phyloP scores from a whole-genome alignment of 768 basidiomycete species.

The Strobilomyces echinocephalus region DNA sequence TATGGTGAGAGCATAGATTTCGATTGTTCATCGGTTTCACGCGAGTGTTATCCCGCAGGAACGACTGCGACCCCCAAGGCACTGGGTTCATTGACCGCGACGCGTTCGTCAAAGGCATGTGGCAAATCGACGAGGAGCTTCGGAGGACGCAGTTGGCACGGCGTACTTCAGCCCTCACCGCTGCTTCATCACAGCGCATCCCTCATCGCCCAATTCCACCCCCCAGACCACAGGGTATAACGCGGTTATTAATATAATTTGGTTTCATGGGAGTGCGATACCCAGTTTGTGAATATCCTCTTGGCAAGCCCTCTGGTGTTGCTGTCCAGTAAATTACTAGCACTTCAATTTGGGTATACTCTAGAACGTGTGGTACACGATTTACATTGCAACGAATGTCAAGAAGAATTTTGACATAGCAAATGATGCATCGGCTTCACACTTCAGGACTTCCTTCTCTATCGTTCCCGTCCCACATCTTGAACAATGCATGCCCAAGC shows the following conservation, averaged over 20 bases:
- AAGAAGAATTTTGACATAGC: background rate
- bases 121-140: slow-evolving; percentile 82
- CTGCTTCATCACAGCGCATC: slow-evolving; percentile 32
- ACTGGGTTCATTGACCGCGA: slow-evolving; percentile 61
- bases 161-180: slow-evolving; percentile 29
- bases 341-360: background rate
- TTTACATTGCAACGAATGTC: slow-evolving; percentile 1
- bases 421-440: slow-evolving; percentile 13
- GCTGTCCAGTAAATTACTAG: slow-evolving; percentile 12
- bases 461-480: slow-evolving; percentile 41
- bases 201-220: slow-evolving; percentile 28
- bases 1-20: slow-evolving; percentile 50
- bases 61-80: slow-evolving; percentile 57
- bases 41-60: slow-evolving; percentile 39
- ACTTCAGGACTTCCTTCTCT: slow-evolving; percentile 43
- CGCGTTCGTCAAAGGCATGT: slow-evolving; percentile 73
- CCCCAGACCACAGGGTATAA: slow-evolving; percentile 13
- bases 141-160: slow-evolving; percentile 48
- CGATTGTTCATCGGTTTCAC: background rate
- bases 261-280: slow-evolving; percentile 9
- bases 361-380: background rate
- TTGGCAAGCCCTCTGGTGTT: background rate
- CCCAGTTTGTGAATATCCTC: slow-evolving; percentile 19
- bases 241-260: slow-evolving; percentile 12
- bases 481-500: slow-evolving; percentile 41